Conservation (phyloP, 371 early-diverging fungal genomes). For the Rhizopus microsporus region DNA sequence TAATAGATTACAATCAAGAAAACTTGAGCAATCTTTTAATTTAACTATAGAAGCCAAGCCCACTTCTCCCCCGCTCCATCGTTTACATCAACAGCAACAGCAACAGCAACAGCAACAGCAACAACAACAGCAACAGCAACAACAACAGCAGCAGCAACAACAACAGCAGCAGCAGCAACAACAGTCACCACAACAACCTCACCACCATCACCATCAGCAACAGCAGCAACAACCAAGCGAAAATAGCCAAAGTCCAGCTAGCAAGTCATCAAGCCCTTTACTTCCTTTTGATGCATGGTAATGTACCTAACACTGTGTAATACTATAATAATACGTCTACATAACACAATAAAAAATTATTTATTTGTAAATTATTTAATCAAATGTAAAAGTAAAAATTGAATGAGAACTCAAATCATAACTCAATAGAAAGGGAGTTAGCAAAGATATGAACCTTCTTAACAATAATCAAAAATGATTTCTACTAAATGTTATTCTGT, state of each 20-base stretch:
- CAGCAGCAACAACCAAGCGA: conserved; percentile 2
- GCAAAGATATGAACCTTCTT: too few relatives aligned
- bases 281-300: conserved; percentile 17
- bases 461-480: too few relatives aligned
- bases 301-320: background rate
- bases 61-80: conserved; percentile 17
- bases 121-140: conserved; percentile 7
- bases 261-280: conserved; percentile 1
- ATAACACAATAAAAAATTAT: too few relatives aligned
- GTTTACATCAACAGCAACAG: conserved; percentile 1
- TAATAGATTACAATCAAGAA: conserved; percentile 4
- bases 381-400: too few relatives aligned
- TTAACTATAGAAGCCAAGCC: conserved; percentile 14
- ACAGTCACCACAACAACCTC: background rate
- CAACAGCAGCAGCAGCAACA: conserved; percentile 5
- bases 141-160: background rate
- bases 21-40: conserved; percentile 11
- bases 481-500: too few relatives aligned
- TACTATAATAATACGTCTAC: too few relatives aligned
- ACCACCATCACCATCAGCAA: background rate
- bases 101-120: conserved; percentile 12
- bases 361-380: too few relatives aligned
- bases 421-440: too few relatives aligned
- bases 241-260: background rate
- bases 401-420: too few relatives aligned